Evolutionary conservation across 2,329 filamentous ascomycete genomes (phyloP).

Genomic region (Raffaelea ambrosiae): DNA sequence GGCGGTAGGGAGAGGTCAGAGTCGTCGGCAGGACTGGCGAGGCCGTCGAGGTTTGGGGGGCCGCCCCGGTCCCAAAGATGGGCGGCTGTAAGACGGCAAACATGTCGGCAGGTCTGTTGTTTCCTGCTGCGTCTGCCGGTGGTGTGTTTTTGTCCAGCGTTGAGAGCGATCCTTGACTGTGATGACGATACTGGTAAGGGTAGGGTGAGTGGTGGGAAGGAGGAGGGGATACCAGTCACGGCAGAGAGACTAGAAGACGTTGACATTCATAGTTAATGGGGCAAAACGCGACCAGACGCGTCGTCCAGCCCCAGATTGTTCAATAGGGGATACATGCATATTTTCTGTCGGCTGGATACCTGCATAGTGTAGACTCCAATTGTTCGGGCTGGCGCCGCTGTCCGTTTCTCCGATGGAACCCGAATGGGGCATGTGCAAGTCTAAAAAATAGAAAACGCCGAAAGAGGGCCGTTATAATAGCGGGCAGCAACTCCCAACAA

Average conservation of each 20-base stretch:
- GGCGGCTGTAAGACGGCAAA: slow-evolving; percentile 10
- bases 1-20: slow-evolving; percentile 28
- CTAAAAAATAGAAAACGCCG: no score
- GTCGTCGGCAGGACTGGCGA: slow-evolving; percentile 21
- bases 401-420: background rate
- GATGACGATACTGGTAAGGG: no score
- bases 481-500: background rate
- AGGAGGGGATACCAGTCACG: background rate
- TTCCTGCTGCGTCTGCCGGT: background rate
- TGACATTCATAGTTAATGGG: background rate
- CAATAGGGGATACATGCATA: background rate
- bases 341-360: background rate
- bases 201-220: background rate
- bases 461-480: no score
- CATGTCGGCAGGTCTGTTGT: slow-evolving; percentile 6
- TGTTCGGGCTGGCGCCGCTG: background rate
- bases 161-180: no score
- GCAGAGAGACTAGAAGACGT: background rate
- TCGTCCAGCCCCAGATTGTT: background rate
- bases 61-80: slow-evolving; percentile 17
- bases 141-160: no score
- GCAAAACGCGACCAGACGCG: slow-evolving; percentile 1
- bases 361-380: background rate
- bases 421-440: no score
- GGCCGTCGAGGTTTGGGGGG: slow-evolving; percentile 24